Percentiles rank a stretch among this genome's conserved stretches.
Evolutionary conservation across 2,329 filamentous ascomycete species (phyloP).

Genomic region (Diaporthe eres): DNA sequence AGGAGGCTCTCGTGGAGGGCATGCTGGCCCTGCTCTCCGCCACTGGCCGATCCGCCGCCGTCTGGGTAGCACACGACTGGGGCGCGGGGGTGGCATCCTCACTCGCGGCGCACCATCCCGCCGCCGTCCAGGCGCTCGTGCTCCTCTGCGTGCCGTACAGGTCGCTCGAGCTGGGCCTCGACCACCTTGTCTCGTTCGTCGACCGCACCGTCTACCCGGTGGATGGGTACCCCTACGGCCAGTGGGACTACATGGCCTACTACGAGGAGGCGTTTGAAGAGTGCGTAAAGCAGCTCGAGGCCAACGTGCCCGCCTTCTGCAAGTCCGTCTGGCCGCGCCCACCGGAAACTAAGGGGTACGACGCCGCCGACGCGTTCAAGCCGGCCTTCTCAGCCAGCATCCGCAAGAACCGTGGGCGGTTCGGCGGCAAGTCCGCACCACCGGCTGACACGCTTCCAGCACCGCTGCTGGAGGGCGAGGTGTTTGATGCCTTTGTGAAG

Average conservation of each 20-base stretch:
- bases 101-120: slow-evolving; percentile 8
- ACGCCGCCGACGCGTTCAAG: slow-evolving; percentile 17
- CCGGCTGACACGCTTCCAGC: neutral
- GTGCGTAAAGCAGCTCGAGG: neutral
- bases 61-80: slow-evolving; percentile 35
- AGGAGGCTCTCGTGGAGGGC: slow-evolving; percentile 24
- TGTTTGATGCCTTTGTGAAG: slow-evolving; percentile 41
- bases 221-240: slow-evolving; percentile 24
- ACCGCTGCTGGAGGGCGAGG: slow-evolving; percentile 32
- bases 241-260: slow-evolving; percentile 30
- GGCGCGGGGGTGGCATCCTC: slow-evolving; percentile 28
- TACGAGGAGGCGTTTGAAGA: slow-evolving; percentile 34
- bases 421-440: slow-evolving; percentile 24
- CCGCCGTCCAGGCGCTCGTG: slow-evolving; percentile 1
- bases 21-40: slow-evolving; percentile 32
- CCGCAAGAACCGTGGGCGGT: slow-evolving; percentile 43
- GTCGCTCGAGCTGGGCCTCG: slow-evolving; percentile 23
- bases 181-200: slow-evolving; percentile 17
- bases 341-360: neutral
- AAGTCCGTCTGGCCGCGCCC: neutral
- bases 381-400: slow-evolving; percentile 22
- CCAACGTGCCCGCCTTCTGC: slow-evolving; percentile 4
- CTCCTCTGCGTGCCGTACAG: slow-evolving; percentile 21
- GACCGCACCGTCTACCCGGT: slow-evolving; percentile 29
- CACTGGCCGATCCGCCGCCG: slow-evolving; percentile 8